Evolutionary conservation across 495 filamentous ascomycete species (phyloP), one percentile per base, ranked within the genome.

Genomic region (Parathielavia appendiculata): DNA sequence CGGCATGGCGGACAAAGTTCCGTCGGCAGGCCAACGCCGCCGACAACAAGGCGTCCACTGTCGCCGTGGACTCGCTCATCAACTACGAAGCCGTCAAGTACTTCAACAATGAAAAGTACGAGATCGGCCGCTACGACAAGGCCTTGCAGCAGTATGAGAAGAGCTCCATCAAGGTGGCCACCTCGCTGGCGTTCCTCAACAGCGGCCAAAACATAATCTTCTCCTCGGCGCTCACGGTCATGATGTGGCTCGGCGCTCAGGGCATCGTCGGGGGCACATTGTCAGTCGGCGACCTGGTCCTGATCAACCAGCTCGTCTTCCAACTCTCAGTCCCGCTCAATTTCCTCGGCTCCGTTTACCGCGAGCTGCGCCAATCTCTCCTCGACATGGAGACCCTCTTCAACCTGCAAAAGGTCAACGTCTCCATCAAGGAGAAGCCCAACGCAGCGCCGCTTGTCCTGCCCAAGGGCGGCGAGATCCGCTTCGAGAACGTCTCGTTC

Each of bases 1-100:
- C 93, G 5, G 86, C 92, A 5, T 98, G 93, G 93, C 79, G 93
- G 66, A 98, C 95, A 12, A 95, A 92, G 71, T 98, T 98, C 73
- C 81, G 93, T 34, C 89, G 91, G 58, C 87, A 90, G 69, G 90
- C 92, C 26, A 98, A 98, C 72, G 91, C 90, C 10, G 93, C 95
- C 1, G 93, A 98, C 67, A 98, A 97, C 70, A 88, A 86, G 63
- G 95, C 89, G 12, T 92, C 92, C 11, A 97, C 92, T 0, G 90
- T 97, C 34, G 93, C 92, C 1, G 92, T 97, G 2, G 93, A 98
- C 73, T 92, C 91, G 2, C 76, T 98, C 35, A 95, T 98, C 76
- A 97, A 97, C 73, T 97, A 96, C 67, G 93, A 98, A 70, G 95
- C 93, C 16, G 93, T 98, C 62, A 97, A 97, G 75, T 96, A 97